Base-by-base conservation (phyloP, 2,329 filamentous ascomycete genomes). In the Monosporascus sp. region DNA sequence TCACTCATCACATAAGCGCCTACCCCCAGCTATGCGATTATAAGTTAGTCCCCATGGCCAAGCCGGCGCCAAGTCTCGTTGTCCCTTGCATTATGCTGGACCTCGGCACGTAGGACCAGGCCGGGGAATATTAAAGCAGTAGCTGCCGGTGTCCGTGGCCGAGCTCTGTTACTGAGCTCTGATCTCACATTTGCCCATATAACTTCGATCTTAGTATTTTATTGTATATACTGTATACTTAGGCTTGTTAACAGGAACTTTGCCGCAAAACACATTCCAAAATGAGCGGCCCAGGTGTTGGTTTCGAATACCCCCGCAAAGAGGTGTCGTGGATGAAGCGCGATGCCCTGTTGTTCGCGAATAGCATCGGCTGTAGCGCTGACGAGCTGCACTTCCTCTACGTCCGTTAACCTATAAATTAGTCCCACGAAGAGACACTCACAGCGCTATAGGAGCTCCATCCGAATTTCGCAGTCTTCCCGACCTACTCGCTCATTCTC, bases 361-460 rank as follows among this genome's bases (percentile, higher is more conserved):
- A 88, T 72, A 93, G 87, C 74, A 93, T 97, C 69, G 92, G 92
- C 52, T 85, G 81, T 67, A 93, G 83, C 14, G 80, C 81, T n/a
- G 85, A 96, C 62, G 92, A 97, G 77, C 83, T 96, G 65, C 90
- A 96, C 68, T 96, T 93, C 68, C 85, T 96, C 73, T 97, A 91
- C 65, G 90, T 94, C 25, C 36, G 50, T 55, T 49, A 48, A 54
- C 37, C 52, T 54, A 11, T 49, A 46, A 22, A 27, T 11, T 8
- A 44, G 14, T 5, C 24, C 27, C n/a, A 45, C 58, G 51, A 47
- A 22, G 37, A 3, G 34, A 51, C n/a, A 22, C 6, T 47, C 25
- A 50, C 37, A 25, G 24, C n/a, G 48, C 34, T 48, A 1, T 59
- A 93, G 89, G 92, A 97, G 74, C 82, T 95, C 50, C 86, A 96